Evolutionary conservation across 164 flowering plant species (phyloP).

Genomic region (Chloranthus sessilifolius): DNA sequence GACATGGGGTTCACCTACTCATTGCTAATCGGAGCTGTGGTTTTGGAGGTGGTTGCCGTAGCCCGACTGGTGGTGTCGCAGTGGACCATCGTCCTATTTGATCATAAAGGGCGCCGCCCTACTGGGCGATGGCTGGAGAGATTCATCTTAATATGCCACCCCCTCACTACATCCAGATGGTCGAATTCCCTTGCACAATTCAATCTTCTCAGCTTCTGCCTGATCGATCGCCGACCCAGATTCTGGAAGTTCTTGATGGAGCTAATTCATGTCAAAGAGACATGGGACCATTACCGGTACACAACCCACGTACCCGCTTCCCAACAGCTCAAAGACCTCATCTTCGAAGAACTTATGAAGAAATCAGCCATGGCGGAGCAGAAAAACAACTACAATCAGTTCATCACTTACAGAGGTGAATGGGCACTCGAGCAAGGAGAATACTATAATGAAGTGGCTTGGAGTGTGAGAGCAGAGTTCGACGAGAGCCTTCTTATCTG

Average conservation of each 20-base stretch:
- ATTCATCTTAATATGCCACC: no score
- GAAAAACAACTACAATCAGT: neutral
- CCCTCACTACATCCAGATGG: constrained; percentile 1
- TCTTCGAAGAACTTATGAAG: constrained; percentile 2
- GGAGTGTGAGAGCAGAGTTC: constrained; percentile 1
- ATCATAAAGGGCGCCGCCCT: neutral
- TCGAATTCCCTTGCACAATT: constrained; percentile 10
- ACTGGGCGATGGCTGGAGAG: neutral
- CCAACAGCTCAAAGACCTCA: neutral
- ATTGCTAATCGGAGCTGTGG: neutral
- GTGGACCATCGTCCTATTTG: neutral
- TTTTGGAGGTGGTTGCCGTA: neutral
- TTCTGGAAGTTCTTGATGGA: neutral
- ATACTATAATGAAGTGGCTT: neutral
- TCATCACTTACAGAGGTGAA: neutral
- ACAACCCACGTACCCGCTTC: neutral
- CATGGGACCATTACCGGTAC: neutral
- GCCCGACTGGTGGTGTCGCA: neutral
- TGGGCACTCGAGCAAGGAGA: neutral
- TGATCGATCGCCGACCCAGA: neutral
- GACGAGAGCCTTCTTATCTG: constrained; percentile 9
- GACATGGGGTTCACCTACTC: neutral
- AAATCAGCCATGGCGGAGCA: neutral
- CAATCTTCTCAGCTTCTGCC: constrained; percentile 11
- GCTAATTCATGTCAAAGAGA: neutral